phyloP scores from a whole-genome alignment of 2,329 filamentous ascomycete species.

The Neonectria sp. region DNA sequence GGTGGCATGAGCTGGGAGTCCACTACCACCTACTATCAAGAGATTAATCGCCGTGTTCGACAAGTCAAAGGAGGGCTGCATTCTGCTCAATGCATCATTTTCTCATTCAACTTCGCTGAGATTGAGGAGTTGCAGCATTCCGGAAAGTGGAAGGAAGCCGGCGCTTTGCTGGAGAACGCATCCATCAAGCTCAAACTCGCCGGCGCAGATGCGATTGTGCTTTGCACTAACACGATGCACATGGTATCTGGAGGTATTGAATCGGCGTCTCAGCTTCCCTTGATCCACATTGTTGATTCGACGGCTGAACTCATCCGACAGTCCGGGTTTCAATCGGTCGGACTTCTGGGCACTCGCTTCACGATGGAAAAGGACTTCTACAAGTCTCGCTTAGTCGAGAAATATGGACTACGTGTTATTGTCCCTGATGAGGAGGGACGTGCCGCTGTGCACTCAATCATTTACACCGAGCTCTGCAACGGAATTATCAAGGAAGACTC shows the following conservation, averaged over 20 bases:
- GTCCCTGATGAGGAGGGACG: slow-evolving; percentile 20
- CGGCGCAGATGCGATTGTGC: slow-evolving; percentile 42
- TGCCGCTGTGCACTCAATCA: slow-evolving; percentile 34
- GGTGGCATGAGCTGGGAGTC: slow-evolving; percentile 49
- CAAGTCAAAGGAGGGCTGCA: slow-evolving; percentile 41
- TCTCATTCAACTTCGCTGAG: slow-evolving; percentile 47
- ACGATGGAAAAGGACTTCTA: slow-evolving; percentile 48
- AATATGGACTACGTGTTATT: slow-evolving; percentile 33
- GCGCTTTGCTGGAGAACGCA: slow-evolving; percentile 34
- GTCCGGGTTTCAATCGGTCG: slow-evolving; percentile 34
- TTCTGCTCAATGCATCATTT: slow-evolving; percentile 40
- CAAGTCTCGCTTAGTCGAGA: slow-evolving; percentile 29
- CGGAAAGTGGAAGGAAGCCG: slow-evolving; percentile 37
- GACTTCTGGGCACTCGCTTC: slow-evolving; percentile 41
- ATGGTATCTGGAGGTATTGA: slow-evolving; percentile 35
- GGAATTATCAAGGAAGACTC: slow-evolving; percentile 36
- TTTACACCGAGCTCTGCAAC: slow-evolving; percentile 44
- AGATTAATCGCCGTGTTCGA: slow-evolving; percentile 45
- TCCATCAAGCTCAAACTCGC: slow-evolving; percentile 32
- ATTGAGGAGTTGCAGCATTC: slow-evolving; percentile 39
- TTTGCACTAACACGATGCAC: slow-evolving; percentile 49
- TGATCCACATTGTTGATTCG: slow-evolving; percentile 45
- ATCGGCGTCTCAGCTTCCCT: slow-evolving; percentile 26
- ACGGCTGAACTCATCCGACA: slow-evolving; percentile 36
- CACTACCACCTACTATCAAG: slow-evolving; percentile 45